Base-by-base conservation (phyloP, 345 rosid genomes). In the Pistacia atlantica region DNA sequence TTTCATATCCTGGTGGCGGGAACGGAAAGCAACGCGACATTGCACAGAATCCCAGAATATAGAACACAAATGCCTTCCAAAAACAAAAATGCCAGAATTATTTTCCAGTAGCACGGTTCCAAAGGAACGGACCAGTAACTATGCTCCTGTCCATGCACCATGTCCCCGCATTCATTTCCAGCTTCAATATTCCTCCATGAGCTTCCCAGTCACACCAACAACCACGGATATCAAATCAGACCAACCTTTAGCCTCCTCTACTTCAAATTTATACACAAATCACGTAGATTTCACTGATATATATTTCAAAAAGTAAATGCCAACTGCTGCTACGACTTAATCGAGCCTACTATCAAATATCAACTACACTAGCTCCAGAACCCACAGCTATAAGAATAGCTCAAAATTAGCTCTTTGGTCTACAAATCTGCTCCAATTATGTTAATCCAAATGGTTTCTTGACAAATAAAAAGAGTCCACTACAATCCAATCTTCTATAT, bases 1-100 rank as follows among this genome's bases (percentile, higher is more conserved):
- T 92, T 85, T 85, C 95, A 86, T 93, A 96, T 86, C 99, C 99
- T 57, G 97, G 95, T 25, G 98, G 99, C 25, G 97, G 97, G 80
- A 96, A 93, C 12, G 98, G 97, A 83, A 96, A 96, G 93, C 99
- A 93, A 84, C 98, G 99, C 89, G 99, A 96, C 99, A 96, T 96
- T 83, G 86, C 92, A 86, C 77, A 74, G 70, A 54, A 81, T 71
- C 82, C 76, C 56, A 58, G 76, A 75, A 70, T 77, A 73, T 62
- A 17, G 69, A 58, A 76, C 54, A 67, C 73, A 14, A 75, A 75
- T 52, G 67, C 65, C 80, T 78, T 71, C 81, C 60, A 55, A 71
- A 80, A 75, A 80, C 62, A 60, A 77, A 81, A 77, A 76, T 56
- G 72, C 78, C 72, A 72, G 83, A 72, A 76, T 82, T 83, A 86